Evolutionary conservation across 345 rosid genomes (phyloP).

Genomic region (Brassica nigra): DNA sequence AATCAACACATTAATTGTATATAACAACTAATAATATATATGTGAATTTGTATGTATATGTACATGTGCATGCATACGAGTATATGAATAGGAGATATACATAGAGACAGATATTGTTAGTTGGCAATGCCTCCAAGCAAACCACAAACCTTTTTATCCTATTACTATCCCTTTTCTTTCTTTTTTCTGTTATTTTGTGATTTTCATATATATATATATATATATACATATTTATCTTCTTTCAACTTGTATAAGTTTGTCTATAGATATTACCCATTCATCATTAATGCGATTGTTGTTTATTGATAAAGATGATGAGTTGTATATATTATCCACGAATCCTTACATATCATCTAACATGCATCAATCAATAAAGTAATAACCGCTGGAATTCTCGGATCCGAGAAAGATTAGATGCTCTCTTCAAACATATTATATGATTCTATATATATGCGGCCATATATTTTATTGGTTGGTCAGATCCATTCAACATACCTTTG

Average conservation of each 20-base stretch:
- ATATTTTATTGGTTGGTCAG: slow-evolving; percentile 8
- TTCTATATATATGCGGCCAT: background rate
- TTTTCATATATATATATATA: background rate
- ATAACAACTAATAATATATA: background rate
- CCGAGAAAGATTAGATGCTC: slow-evolving; percentile 27
- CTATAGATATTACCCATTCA: background rate
- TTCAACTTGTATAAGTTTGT: slow-evolving; percentile 29
- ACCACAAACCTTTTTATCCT: slow-evolving; percentile 33
- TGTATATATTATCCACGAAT: slow-evolving; percentile 18
- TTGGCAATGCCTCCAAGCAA: slow-evolving; percentile 50
- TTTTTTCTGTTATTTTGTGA: slow-evolving; percentile 30
- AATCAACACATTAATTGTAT: slow-evolving; percentile 18
- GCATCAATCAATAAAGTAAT: slow-evolving; percentile 16
- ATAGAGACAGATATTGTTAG: slow-evolving; percentile 39
- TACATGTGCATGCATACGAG: slow-evolving; percentile 17
- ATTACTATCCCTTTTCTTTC: background rate
- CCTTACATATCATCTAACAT: slow-evolving; percentile 13
- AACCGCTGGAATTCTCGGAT: background rate
- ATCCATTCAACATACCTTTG: slow-evolving; percentile 21
- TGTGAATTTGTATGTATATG: background rate
- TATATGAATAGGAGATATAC: slow-evolving; percentile 12
- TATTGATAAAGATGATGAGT: background rate
- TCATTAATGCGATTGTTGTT: slow-evolving; percentile 29
- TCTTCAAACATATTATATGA: slow-evolving; percentile 13
- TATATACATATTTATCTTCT: background rate